Evolutionary conservation across 805 yeast genomes (phyloP).

Genomic region (Starmerella floris): DNA sequence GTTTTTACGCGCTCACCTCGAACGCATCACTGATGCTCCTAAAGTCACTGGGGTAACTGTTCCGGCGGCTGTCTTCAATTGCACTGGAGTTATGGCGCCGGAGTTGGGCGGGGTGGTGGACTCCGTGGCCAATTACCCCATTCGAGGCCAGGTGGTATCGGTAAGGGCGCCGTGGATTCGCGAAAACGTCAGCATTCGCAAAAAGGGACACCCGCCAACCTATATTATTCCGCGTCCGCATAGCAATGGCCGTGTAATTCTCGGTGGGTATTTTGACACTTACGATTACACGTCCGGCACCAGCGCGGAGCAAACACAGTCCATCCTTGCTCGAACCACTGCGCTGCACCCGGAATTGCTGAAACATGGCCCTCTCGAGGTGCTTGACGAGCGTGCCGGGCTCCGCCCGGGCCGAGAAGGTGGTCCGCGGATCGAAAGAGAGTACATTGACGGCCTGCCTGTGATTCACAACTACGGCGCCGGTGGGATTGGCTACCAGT

Average conservation of each 20-base stretch:
- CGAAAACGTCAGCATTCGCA: conserved; percentile 34
- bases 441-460: conserved; percentile 31
- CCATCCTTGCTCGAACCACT: conserved; percentile 48
- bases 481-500: conserved; percentile 67
- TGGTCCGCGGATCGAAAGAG: conserved; percentile 57
- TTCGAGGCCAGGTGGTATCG: conserved; percentile 70
- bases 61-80: conserved; percentile 49
- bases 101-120: conserved; percentile 55
- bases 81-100: conserved; percentile 63
- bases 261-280: conserved; percentile 63
- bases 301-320: conserved; percentile 42
- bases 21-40: conserved; percentile 44
- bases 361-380: conserved; percentile 31
- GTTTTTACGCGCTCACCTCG: conserved; percentile 35
- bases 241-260: conserved; percentile 50
- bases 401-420: conserved; percentile 65
- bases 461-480: conserved; percentile 66
- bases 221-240: conserved; percentile 62
- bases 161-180: conserved; percentile 54
- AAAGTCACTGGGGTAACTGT: conserved; percentile 5
- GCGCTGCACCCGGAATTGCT: conserved; percentile 36
- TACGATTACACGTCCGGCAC: conserved; percentile 52
- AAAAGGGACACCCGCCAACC: conserved; percentile 32
- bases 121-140: conserved; percentile 42
- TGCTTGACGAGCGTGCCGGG: conserved; percentile 57